These are phyloP conservation scores for Rhododendron kiyosumense DNA, from an alignment of 148 eudicot genomes.

Conservation along the genomic window DNA sequence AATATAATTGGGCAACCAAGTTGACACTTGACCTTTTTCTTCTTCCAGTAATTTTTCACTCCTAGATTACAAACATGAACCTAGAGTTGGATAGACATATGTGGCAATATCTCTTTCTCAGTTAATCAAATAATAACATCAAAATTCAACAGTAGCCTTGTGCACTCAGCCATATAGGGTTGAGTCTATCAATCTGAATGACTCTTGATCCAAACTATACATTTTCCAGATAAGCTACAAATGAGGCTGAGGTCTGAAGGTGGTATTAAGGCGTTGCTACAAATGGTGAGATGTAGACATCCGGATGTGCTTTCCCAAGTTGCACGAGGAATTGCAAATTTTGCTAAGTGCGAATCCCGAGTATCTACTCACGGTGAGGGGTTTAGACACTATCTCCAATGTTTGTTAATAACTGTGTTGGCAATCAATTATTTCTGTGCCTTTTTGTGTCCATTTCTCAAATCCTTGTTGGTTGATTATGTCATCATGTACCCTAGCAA, in stretches of 20 bases:
- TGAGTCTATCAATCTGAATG: background rate
- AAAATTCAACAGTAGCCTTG: background rate
- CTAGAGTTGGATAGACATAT: background rate
- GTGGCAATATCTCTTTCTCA: background rate
- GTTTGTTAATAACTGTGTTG: background rate
- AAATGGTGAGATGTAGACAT: constrained; percentile 95
- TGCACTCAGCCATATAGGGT: background rate
- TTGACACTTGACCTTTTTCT: background rate
- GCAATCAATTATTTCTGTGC: background rate
- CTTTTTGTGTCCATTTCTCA: background rate
- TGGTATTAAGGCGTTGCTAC: constrained; percentile 88
- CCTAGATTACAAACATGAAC: background rate
- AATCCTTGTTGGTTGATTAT: background rate
- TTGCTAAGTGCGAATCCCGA: constrained; percentile 96
- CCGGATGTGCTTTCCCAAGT: constrained; percentile 97
- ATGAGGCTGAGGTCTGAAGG: constrained; percentile 86
- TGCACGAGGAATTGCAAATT: constrained; percentile 98
- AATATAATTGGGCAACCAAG: background rate
- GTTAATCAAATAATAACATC: background rate
- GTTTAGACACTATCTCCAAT: constrained; percentile 4
- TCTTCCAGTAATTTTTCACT: background rate
- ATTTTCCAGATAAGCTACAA: constrained; percentile 76
- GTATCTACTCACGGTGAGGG: constrained; percentile 73
- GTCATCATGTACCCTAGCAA: background rate
- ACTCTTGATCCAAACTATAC: background rate